These are phyloP conservation scores for Yarrowia divulgata DNA, from an alignment of 805 yeast genomes.

Conservation along the genomic window DNA sequence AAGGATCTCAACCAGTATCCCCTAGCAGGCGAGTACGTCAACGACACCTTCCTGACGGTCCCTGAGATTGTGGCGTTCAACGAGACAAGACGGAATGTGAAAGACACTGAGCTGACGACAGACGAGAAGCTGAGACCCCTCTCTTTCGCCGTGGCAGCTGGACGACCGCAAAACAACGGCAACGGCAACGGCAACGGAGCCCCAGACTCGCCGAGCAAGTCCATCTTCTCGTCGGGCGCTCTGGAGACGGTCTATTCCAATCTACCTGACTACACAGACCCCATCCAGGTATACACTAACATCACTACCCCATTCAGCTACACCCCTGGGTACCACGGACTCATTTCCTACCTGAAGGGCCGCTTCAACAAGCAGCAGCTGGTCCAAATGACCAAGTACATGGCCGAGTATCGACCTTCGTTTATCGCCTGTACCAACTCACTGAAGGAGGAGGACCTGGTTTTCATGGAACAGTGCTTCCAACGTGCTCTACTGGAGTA, in stretches of 20 bases:
- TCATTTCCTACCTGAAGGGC: slow-evolving; percentile 72
- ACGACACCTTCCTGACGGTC: slow-evolving; percentile 4
- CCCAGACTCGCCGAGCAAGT: slow-evolving; percentile 19
- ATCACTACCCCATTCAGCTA: slow-evolving; percentile 82
- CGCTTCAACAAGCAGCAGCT: slow-evolving; percentile 75
- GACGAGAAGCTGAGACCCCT: slow-evolving; percentile 29
- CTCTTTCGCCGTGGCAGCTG: slow-evolving; percentile 19
- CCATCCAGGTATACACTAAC: slow-evolving; percentile 62
- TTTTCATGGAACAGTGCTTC: slow-evolving; percentile 95
- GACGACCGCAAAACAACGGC: slow-evolving; percentile 2
- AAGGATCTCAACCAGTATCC: slow-evolving; percentile 11
- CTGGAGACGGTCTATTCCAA: slow-evolving; percentile 31
- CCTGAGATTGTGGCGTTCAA: slow-evolving; percentile 31
- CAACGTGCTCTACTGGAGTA: slow-evolving; percentile 91
- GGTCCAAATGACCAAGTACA: slow-evolving; percentile 81
- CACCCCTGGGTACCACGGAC: slow-evolving; percentile 87
- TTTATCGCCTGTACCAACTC: slow-evolving; percentile 92
- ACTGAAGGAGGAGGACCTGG: slow-evolving; percentile 85
- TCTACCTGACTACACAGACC: slow-evolving; percentile 36
- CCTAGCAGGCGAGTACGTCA: slow-evolving; percentile 13
- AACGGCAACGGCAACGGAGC: slow-evolving; percentile 34
- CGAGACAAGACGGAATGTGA: slow-evolving; percentile 4
- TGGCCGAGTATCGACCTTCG: slow-evolving; percentile 91
- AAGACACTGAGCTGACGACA: slow-evolving; percentile 8
- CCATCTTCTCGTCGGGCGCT: slow-evolving; percentile 22